phyloP scores from a whole-genome alignment of 139 green algal species.

The Spirogloea muscicola region DNA sequence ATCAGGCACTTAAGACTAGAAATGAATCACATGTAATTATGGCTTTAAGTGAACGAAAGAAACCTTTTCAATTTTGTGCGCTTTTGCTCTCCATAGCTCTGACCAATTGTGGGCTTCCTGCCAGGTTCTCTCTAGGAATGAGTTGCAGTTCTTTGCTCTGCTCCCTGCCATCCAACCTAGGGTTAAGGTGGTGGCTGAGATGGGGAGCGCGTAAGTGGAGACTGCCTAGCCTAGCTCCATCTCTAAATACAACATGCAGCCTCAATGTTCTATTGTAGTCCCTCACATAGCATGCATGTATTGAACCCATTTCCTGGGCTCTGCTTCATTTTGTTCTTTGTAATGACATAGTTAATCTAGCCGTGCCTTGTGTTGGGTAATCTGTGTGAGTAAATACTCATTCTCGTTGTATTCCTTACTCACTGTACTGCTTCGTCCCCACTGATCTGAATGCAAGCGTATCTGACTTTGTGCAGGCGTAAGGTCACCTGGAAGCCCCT shows the following conservation, averaged over 20 bases:
- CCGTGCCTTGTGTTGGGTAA: neutral
- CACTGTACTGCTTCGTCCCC: neutral
- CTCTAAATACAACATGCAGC: no score
- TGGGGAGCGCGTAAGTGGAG: slow-evolving; percentile 43
- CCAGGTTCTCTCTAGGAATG: slow-evolving; percentile 39
- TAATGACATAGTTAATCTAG: neutral
- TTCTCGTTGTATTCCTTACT: neutral
- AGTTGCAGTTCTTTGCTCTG: slow-evolving; percentile 47
- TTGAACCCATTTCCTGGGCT: neutral
- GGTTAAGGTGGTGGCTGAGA: slow-evolving; percentile 42
- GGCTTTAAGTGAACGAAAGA: neutral
- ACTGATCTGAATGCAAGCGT: neutral
- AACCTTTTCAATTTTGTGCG: neutral
- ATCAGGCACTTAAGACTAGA: neutral
- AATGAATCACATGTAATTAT: neutral
- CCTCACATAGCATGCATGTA: neutral
- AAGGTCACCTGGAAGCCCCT: slow-evolving; percentile 45
- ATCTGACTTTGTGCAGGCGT: slow-evolving; percentile 16
- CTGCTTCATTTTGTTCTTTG: neutral
- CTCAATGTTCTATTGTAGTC: neutral
- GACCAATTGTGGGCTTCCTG: neutral
- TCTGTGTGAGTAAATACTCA: neutral
- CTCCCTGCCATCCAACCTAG: slow-evolving; percentile 37
- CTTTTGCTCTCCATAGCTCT: neutral
- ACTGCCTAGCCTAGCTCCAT: slow-evolving; percentile 1